These are phyloP conservation scores for Berberis thunbergii DNA, from an alignment of 164 flowering plant genomes.

Conservation along the genomic window DNA sequence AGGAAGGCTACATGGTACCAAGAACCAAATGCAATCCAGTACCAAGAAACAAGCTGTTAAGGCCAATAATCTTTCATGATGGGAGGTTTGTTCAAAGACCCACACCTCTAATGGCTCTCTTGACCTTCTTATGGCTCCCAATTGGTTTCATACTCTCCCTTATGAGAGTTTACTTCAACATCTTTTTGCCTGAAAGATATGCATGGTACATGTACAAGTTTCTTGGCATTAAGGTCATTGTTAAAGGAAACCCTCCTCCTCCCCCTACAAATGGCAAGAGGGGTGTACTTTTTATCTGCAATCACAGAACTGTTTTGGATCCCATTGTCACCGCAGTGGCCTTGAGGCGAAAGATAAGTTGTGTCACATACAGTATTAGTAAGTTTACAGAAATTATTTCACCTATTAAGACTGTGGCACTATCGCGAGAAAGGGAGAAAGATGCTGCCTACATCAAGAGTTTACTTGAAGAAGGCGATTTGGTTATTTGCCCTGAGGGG, in stretches of 20 bases:
- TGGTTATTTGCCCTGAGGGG: constrained; percentile 85
- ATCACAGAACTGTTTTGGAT: constrained; percentile 49
- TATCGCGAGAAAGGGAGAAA: constrained; percentile 55
- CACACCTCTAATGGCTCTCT: constrained; percentile 45
- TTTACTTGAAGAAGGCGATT: constrained; percentile 57
- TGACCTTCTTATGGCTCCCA: constrained; percentile 77
- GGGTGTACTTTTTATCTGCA: constrained; percentile 45
- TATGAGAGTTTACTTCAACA: constrained; percentile 46
- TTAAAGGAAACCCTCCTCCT: constrained; percentile 79
- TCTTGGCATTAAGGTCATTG: constrained; percentile 50
- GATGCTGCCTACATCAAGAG: constrained; percentile 60
- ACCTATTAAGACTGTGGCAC: constrained; percentile 68
- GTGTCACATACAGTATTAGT: constrained; percentile 77
- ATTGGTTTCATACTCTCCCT: constrained; percentile 56
- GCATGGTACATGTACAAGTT: constrained; percentile 40
- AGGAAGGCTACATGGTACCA: constrained; percentile 83
- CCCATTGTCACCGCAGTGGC: constrained; percentile 71
- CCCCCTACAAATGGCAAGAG: constrained; percentile 44
- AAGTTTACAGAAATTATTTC: constrained; percentile 66
- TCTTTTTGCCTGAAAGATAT: constrained; percentile 50
- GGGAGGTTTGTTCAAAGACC: constrained; percentile 66
- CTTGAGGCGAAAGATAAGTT: constrained; percentile 60
- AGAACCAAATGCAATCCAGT: constrained; percentile 45
- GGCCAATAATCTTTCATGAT: constrained; percentile 64
- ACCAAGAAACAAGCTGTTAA: constrained; percentile 54